phyloP scores from a whole-genome alignment of 306 rosid species.

The Vigna nakashimae region DNA sequence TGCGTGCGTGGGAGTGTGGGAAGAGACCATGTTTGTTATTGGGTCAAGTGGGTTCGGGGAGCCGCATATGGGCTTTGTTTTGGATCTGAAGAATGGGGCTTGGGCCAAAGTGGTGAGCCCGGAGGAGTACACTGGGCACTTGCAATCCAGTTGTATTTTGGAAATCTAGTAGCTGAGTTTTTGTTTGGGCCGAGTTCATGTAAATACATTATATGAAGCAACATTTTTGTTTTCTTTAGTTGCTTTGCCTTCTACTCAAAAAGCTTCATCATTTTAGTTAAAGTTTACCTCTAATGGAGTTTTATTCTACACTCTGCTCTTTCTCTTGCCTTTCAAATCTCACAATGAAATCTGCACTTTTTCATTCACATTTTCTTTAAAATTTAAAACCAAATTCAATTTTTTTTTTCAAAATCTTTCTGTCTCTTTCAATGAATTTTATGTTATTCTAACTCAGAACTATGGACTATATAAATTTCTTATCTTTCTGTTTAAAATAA shows the following conservation, averaged over 20 bases:
- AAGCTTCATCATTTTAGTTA: background rate
- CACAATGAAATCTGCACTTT: too few relatives aligned
- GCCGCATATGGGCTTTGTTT: constrained; percentile 53
- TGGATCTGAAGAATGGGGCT: constrained; percentile 39
- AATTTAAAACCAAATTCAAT: too few relatives aligned
- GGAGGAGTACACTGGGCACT: constrained; percentile 55
- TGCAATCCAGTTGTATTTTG: constrained; percentile 65
- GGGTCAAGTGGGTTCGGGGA: constrained; percentile 60
- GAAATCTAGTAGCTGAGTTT: constrained; percentile 49
- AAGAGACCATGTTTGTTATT: constrained; percentile 46
- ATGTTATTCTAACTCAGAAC: too few relatives aligned
- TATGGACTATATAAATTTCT: too few relatives aligned
- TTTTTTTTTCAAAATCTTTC: too few relatives aligned
- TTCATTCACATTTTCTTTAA: too few relatives aligned
- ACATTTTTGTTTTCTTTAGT: constrained; percentile 32
- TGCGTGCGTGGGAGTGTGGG: constrained; percentile 50
- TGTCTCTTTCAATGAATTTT: too few relatives aligned
- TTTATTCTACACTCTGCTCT: background rate
- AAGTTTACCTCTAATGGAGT: background rate
- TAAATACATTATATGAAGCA: constrained; percentile 2
- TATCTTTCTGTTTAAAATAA: too few relatives aligned
- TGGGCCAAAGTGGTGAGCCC: constrained; percentile 59
- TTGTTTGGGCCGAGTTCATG: background rate
- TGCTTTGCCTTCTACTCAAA: background rate
- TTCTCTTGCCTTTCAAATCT: too few relatives aligned